Evolutionary conservation across 139 green algal genomes (phyloP).

Genomic region (Yamagishiella unicocca): DNA sequence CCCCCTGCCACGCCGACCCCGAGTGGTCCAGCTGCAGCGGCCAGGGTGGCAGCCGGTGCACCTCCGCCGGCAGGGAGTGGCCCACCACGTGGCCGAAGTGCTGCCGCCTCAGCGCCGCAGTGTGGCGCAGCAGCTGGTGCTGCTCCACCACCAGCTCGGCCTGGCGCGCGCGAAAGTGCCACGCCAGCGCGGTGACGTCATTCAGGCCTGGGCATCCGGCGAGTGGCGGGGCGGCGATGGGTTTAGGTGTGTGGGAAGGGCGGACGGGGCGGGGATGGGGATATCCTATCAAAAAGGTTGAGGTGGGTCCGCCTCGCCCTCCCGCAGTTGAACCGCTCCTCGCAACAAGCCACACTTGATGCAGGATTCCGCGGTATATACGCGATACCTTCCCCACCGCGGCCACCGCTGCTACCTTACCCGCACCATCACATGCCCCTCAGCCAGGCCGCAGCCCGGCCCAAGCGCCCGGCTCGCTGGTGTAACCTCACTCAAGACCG

Average conservation of each 20-base stretch:
- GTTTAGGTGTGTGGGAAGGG: neutral
- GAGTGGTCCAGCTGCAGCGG: slow-evolving; percentile 33
- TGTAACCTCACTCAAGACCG: no score
- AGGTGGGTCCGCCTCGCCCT: no score
- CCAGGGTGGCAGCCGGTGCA: neutral
- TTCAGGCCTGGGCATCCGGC: neutral
- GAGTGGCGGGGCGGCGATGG: neutral
- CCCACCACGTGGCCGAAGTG: slow-evolving; percentile 38
- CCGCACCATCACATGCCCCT: no score
- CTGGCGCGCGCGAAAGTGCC: slow-evolving; percentile 31
- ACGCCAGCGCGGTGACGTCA: slow-evolving; percentile 18
- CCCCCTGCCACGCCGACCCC: neutral
- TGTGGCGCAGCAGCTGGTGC: slow-evolving; percentile 37
- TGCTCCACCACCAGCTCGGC: slow-evolving; percentile 42
- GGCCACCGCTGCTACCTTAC: no score
- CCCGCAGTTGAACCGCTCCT: no score
- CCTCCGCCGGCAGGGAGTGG: neutral
- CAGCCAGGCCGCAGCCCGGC: no score
- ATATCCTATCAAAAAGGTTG: no score
- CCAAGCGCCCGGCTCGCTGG: no score
- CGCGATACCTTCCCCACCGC: no score
- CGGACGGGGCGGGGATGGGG: neutral
- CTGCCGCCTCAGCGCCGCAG: slow-evolving; percentile 30
- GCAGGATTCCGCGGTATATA: no score
- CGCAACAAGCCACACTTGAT: no score